These are phyloP conservation scores for Emergomyces africanus DNA, from an alignment of 2,329 filamentous ascomycete genomes.

Conservation along the genomic window DNA sequence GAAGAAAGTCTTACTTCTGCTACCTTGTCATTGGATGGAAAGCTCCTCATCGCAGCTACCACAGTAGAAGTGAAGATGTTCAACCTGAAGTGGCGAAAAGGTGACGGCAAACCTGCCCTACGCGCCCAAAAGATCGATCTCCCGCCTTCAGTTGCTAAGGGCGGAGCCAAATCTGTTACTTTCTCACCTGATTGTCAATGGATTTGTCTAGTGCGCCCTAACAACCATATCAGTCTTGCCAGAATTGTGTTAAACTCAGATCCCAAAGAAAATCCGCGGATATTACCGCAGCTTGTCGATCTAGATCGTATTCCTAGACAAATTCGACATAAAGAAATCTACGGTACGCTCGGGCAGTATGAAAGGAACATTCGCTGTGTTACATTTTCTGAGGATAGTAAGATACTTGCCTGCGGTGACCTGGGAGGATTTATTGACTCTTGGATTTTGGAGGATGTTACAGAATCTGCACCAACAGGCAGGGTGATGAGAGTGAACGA, in stretches of 20 bases:
- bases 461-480: constrained; percentile 31
- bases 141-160: constrained; percentile 41
- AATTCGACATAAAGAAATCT: constrained; percentile 34
- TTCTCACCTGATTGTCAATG: constrained; percentile 36
- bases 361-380: constrained; percentile 61
- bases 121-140: constrained; percentile 58
- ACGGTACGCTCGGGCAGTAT: constrained; percentile 62
- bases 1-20: constrained; percentile 75
- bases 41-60: constrained; percentile 64
- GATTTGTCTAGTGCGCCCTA: constrained; percentile 43
- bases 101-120: constrained; percentile 46
- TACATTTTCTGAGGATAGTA: constrained; percentile 69
- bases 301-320: constrained; percentile 26
- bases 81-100: constrained; percentile 44
- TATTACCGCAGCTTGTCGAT: constrained; percentile 32
- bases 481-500: constrained; percentile 21
- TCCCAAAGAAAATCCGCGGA: constrained; percentile 27
- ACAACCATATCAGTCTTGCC: constrained; percentile 45
- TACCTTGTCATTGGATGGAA: constrained; percentile 57
- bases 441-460: constrained; percentile 57
- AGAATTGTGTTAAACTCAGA: constrained; percentile 32
- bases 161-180: constrained; percentile 54
- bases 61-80: constrained; percentile 65
- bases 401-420: constrained; percentile 66
- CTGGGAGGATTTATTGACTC: constrained; percentile 76